Evolutionary conservation across 176 grass and related monocot species (phyloP).

Genomic region (Carex parvula): DNA sequence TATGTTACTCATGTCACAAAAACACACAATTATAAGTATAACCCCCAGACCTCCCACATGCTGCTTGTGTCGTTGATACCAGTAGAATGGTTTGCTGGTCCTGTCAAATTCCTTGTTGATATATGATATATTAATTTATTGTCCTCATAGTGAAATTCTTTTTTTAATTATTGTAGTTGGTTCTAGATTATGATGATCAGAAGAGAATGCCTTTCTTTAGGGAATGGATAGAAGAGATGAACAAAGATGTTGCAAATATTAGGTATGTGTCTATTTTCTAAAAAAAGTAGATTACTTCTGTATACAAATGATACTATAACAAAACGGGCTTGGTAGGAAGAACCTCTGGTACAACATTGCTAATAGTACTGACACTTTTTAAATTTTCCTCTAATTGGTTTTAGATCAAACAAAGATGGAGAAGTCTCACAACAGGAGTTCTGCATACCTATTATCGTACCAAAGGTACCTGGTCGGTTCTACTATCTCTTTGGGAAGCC

Average conservation of each 20-base stretch:
- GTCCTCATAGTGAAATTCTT: neutral
- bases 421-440: slow-evolving; percentile 63
- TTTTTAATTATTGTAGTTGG: slow-evolving; percentile 49
- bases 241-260: slow-evolving; percentile 40
- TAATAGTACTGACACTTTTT: neutral
- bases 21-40: neutral
- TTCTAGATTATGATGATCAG: slow-evolving; percentile 91
- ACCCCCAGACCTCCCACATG: neutral
- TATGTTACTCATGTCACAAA: neutral
- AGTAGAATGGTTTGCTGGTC: neutral
- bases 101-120: neutral
- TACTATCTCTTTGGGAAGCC: slow-evolving; percentile 87
- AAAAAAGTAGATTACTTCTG: neutral
- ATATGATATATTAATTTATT: neutral
- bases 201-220: slow-evolving; percentile 72
- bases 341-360: neutral
- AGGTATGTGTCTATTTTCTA: slow-evolving; percentile 35
- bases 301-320: neutral
- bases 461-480: slow-evolving; percentile 83
- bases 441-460: slow-evolving; percentile 50
- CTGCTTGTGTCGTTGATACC: neutral
- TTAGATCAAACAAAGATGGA: slow-evolving; percentile 56
- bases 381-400: slow-evolving; percentile 10
- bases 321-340: neutral
- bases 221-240: slow-evolving; percentile 69